A percentile compares a stretch with the other conserved stretches of the same genome.
Conservation (phyloP, 495 filamentous ascomycete species). For the Penicillium pancosmium region DNA sequence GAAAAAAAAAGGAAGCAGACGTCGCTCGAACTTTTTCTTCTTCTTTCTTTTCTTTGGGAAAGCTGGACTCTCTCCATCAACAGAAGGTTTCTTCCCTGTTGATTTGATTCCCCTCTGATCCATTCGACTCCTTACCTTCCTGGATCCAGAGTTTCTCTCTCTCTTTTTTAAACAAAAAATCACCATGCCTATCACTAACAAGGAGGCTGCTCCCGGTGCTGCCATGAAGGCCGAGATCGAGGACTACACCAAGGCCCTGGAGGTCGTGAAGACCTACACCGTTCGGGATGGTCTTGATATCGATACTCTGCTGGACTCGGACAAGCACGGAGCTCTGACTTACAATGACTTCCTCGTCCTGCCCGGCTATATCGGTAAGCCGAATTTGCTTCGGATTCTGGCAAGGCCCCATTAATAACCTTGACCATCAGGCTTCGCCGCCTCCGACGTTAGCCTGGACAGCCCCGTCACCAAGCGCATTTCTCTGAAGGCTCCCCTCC, state of each 20-base stretch:
- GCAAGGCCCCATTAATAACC: conserved; percentile 13
- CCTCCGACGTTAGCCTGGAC: conserved; percentile 85
- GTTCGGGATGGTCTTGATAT: conserved; percentile 82
- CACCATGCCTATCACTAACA: conserved; percentile 73
- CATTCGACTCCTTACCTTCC: conserved; percentile 10
- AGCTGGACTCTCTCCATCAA: conserved; percentile 57
- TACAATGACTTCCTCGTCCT: conserved; percentile 75
- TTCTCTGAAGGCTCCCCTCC: conserved; percentile 87
- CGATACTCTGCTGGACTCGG: conserved; percentile 81
- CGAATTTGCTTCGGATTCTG: conserved; percentile 10
- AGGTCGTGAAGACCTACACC: conserved; percentile 73
- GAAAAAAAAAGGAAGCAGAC: conserved; percentile 41
- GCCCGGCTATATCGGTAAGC: conserved; percentile 66
- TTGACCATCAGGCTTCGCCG: conserved; percentile 69
- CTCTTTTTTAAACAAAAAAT: conserved; percentile 34
- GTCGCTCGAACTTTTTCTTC: conserved; percentile 45
- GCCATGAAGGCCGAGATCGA: conserved; percentile 50
- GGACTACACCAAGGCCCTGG: conserved; percentile 69
- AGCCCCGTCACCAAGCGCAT: conserved; percentile 93
- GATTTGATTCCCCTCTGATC: conserved; percentile 33
- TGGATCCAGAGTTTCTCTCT: conserved; percentile 23
- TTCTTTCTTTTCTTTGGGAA: conserved; percentile 59
- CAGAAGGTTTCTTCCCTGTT: conserved; percentile 53
- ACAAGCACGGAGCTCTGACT: conserved; percentile 85
- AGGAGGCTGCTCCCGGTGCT: conserved; percentile 49